phyloP scores from a whole-genome alignment of 192 early-diverging fungal genomes.

The Backusella parvicylindrica region DNA sequence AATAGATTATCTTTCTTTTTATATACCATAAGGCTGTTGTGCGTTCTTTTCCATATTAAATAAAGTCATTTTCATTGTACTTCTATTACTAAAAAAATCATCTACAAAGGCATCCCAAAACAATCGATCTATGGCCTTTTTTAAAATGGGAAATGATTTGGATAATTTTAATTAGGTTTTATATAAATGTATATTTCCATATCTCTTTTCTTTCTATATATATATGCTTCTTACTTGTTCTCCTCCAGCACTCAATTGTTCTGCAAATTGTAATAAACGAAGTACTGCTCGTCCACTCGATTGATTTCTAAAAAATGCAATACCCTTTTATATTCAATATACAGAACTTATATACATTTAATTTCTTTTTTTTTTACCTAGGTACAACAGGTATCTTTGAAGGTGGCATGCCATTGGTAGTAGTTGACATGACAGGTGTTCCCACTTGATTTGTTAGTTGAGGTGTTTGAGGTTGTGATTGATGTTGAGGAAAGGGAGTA shows the following conservation, averaged over 20 bases:
- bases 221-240: not conserved
- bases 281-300: constrained; percentile 23
- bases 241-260: constrained; percentile 24
- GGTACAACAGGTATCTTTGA: not conserved
- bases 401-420: constrained; percentile 3
- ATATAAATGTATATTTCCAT: too few species aligned
- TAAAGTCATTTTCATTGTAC: constrained; percentile 14
- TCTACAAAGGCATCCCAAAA: constrained; percentile 26
- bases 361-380: not conserved
- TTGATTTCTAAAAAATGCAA: constrained; percentile 11
- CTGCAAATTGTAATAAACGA: constrained; percentile 25
- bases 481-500: not conserved
- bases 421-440: not conserved
- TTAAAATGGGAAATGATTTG: too few species aligned
- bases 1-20: too few species aligned
- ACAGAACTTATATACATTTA: not conserved
- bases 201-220: not conserved
- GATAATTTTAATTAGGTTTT: too few species aligned
- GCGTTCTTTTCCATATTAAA: not conserved
- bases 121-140: constrained; percentile 11
- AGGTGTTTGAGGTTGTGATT: not conserved
- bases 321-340: not conserved
- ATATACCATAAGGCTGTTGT: constrained; percentile 1
- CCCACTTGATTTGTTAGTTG: not conserved
- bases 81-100: constrained; percentile 19